A percentile compares a stretch with the other conserved stretches of the same genome.
These are phyloP conservation scores for Avena eriantha DNA, from an alignment of 176 grass and related monocot genomes.

Conservation along the genomic window DNA sequence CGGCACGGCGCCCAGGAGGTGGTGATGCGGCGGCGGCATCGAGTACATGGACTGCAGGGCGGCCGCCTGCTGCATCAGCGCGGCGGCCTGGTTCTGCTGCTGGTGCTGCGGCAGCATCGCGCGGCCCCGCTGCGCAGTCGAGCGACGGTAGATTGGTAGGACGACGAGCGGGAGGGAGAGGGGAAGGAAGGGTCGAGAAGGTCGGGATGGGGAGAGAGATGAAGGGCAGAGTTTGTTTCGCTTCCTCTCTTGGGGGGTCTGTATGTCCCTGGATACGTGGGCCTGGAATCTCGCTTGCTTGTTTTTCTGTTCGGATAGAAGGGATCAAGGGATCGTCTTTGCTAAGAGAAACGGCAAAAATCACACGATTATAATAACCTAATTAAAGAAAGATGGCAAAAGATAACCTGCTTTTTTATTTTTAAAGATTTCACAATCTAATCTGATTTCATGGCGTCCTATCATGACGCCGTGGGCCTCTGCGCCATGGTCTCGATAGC, in stretches of 20 bases:
- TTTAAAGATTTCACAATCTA: too few relatives aligned
- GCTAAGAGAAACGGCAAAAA: neutral
- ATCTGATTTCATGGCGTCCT: too few relatives aligned
- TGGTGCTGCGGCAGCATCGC: conserved; percentile 56
- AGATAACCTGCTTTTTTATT: too few relatives aligned
- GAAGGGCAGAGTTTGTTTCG: neutral
- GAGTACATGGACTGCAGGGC: conserved; percentile 64
- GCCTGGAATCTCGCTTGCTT: conserved; percentile 10
- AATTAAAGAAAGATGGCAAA: too few relatives aligned
- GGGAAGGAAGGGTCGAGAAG: conserved; percentile 45
- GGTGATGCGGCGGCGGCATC: conserved; percentile 55
- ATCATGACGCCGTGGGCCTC: too few relatives aligned
- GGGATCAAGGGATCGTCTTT: neutral
- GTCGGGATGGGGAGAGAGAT: neutral
- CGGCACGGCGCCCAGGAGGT: conserved; percentile 62
- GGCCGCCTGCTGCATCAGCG: conserved; percentile 66
- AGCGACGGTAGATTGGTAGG: conserved; percentile 32
- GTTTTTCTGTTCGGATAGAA: conserved; percentile 8
- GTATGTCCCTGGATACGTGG: conserved; percentile 21
- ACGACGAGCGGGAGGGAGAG: neutral
- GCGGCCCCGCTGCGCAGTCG: conserved; percentile 27
- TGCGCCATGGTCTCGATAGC: too few relatives aligned
- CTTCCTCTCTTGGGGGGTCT: neutral
- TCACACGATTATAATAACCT: too few relatives aligned
- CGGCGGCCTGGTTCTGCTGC: conserved; percentile 64